Percentiles rank a stretch among this genome's conserved stretches.
Conservation (phyloP, 2,329 filamentous ascomycete genomes). For the Colletotrichum cuscutae region DNA sequence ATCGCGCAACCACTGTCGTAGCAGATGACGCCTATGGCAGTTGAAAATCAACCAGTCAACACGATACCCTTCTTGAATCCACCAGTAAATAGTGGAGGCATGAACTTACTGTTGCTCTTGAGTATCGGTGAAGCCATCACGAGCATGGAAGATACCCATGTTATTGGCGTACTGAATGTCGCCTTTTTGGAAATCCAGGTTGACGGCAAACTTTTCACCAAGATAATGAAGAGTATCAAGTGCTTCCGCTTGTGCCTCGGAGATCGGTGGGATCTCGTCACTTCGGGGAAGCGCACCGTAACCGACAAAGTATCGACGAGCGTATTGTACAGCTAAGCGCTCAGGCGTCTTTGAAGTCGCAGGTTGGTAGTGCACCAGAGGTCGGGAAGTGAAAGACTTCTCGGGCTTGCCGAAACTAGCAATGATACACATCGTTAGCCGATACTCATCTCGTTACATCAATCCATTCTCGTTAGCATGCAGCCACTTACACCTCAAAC, state of each 20-base stretch:
- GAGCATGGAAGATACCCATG: slow-evolving; percentile 62
- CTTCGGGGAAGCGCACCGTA: slow-evolving; percentile 65
- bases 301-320: slow-evolving; percentile 67
- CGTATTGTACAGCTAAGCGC: slow-evolving; percentile 69
- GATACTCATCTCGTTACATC: background rate
- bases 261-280: slow-evolving; percentile 64
- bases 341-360: slow-evolving; percentile 57
- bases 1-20: slow-evolving; percentile 62
- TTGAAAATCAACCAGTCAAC: slow-evolving; percentile 39
- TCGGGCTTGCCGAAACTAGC: slow-evolving; percentile 61
- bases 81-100: too few species aligned
- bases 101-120: slow-evolving; percentile 53
- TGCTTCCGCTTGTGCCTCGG: slow-evolving; percentile 63
- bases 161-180: slow-evolving; percentile 69
- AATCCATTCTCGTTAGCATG: background rate
- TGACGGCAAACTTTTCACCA: slow-evolving; percentile 56
- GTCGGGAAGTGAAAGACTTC: slow-evolving; percentile 57
- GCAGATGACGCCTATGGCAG: slow-evolving; percentile 54
- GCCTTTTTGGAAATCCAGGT: slow-evolving; percentile 59
- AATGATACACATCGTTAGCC: background rate
- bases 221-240: slow-evolving; percentile 62
- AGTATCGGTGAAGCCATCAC: slow-evolving; percentile 59
- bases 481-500: slow-evolving; percentile 50
- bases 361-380: slow-evolving; percentile 67
- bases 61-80: too few species aligned